A percentile compares a stretch with the other conserved stretches of the same genome.
phyloP scores from a whole-genome alignment of 495 filamentous ascomycete species.

The Bryoglossum gracile region DNA sequence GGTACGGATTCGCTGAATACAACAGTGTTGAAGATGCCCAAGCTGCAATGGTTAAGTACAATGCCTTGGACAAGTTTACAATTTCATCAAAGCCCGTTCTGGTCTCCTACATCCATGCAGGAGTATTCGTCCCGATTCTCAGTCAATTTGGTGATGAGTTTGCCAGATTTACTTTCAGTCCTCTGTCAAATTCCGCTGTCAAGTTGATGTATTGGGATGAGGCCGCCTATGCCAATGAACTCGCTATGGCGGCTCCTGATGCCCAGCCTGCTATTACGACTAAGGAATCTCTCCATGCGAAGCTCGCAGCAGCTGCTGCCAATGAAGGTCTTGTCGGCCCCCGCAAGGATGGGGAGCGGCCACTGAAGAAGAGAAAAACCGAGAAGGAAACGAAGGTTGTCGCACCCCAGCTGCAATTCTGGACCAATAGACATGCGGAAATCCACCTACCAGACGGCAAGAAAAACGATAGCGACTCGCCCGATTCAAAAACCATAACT shows the following conservation, averaged over 20 bases:
- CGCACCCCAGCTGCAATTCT: constrained; percentile 72
- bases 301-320: constrained; percentile 28
- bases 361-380: constrained; percentile 65
- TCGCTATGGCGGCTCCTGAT: constrained; percentile 46
- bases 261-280: constrained; percentile 32
- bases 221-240: constrained; percentile 63
- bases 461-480: constrained; percentile 10
- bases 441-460: constrained; percentile 52
- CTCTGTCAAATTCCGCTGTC: constrained; percentile 60
- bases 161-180: constrained; percentile 61
- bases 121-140: constrained; percentile 76
- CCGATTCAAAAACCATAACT: constrained; percentile 19
- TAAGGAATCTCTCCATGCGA: constrained; percentile 23
- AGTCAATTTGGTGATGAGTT: constrained; percentile 44
- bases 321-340: constrained; percentile 34
- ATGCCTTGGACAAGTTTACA: constrained; percentile 73
- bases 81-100: constrained; percentile 71
- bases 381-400: constrained; percentile 48
- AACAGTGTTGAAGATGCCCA: constrained; percentile 67
- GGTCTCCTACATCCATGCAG: constrained; percentile 75
- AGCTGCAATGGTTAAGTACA: constrained; percentile 66
- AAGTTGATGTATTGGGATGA: constrained; percentile 82
- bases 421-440: constrained; percentile 81
- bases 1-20: constrained; percentile 88
- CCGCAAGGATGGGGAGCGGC: constrained; percentile 40